These are phyloP conservation scores for Skeletonema menzelii DNA, from an alignment of 108 stramenopile genomes.

Conservation along the genomic window DNA sequence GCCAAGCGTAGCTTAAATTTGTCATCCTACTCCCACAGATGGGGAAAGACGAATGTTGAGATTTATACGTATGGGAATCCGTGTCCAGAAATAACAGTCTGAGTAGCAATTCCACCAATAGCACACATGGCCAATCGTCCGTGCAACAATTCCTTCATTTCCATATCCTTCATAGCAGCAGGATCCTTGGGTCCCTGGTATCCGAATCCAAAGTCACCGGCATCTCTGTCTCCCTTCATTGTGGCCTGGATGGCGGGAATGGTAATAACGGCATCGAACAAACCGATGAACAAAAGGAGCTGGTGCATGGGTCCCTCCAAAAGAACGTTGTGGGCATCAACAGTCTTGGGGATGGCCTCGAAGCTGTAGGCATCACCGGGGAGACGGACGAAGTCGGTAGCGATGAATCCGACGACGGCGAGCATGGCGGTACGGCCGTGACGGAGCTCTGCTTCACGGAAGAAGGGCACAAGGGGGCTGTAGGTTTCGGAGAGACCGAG, in stretches of 20 bases:
- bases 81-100: slow-evolving; percentile 79
- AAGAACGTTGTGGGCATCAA: slow-evolving; percentile 81
- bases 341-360: slow-evolving; percentile 73
- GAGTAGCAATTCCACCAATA: slow-evolving; percentile 89
- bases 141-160: slow-evolving; percentile 45
- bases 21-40: too few species aligned
- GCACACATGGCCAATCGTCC: slow-evolving; percentile 94
- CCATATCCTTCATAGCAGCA: slow-evolving; percentile 50
- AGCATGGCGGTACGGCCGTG: slow-evolving; percentile 93
- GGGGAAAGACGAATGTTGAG: too few species aligned
- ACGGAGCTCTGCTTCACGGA: slow-evolving; percentile 88
- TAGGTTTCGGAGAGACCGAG: slow-evolving; percentile 68
- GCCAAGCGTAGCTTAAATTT: neutral
- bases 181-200: slow-evolving; percentile 55
- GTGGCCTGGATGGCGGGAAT: slow-evolving; percentile 64
- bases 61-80: slow-evolving; percentile 91
- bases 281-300: slow-evolving; percentile 68
- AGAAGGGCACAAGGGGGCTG: slow-evolving; percentile 59
- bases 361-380: slow-evolving; percentile 86
- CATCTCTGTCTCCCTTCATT: slow-evolving; percentile 69
- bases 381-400: slow-evolving; percentile 83
- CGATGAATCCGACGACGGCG: slow-evolving; percentile 82
- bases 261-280: slow-evolving; percentile 66
- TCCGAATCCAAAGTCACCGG: slow-evolving; percentile 85
- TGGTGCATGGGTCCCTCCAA: slow-evolving; percentile 76